phyloP scores from a whole-genome alignment of 805 yeast species.

The Vanderwaltozyma yarrowii region DNA sequence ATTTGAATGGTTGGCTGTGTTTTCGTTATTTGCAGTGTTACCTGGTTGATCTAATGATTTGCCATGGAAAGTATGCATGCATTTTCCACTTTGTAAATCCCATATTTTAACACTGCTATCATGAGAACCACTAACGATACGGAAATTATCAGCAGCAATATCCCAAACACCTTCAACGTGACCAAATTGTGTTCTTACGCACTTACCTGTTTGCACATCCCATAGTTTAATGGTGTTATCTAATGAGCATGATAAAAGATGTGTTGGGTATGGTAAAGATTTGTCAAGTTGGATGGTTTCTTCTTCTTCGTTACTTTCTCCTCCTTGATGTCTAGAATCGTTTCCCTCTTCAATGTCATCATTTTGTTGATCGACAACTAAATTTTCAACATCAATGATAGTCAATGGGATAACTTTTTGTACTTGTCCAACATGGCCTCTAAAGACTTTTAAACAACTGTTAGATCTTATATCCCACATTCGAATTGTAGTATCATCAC shows the following conservation, averaged over 20 bases:
- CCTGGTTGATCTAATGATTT: slow-evolving; percentile 20
- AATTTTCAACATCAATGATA: slow-evolving; percentile 52
- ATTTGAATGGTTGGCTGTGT: background rate
- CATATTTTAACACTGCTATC: slow-evolving; percentile 87
- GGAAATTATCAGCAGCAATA: slow-evolving; percentile 88
- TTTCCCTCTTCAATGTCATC: slow-evolving; percentile 8
- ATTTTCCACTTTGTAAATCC: slow-evolving; percentile 91
- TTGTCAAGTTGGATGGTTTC: slow-evolving; percentile 15
- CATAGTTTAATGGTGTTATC: slow-evolving; percentile 90
- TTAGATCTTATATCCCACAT: slow-evolving; percentile 90
- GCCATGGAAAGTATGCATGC: slow-evolving; percentile 87
- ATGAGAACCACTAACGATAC: slow-evolving; percentile 91
- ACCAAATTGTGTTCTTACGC: slow-evolving; percentile 91
- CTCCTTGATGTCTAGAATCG: slow-evolving; percentile 10
- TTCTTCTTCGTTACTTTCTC: slow-evolving; percentile 1
- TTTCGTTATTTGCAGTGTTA: background rate
- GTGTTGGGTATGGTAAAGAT: slow-evolving; percentile 53
- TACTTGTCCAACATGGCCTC: slow-evolving; percentile 90
- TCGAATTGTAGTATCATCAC: slow-evolving; percentile 85
- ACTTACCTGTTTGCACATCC: slow-evolving; percentile 80
- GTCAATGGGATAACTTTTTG: slow-evolving; percentile 84
- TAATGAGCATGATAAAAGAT: slow-evolving; percentile 73
- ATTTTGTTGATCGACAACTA: slow-evolving; percentile 33
- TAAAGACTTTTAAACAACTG: slow-evolving; percentile 65
- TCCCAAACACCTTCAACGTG: slow-evolving; percentile 99